Evolutionary conservation across 1,139 yeast genomes (phyloP).

Genomic region (Sugiyamaella pinicola): DNA sequence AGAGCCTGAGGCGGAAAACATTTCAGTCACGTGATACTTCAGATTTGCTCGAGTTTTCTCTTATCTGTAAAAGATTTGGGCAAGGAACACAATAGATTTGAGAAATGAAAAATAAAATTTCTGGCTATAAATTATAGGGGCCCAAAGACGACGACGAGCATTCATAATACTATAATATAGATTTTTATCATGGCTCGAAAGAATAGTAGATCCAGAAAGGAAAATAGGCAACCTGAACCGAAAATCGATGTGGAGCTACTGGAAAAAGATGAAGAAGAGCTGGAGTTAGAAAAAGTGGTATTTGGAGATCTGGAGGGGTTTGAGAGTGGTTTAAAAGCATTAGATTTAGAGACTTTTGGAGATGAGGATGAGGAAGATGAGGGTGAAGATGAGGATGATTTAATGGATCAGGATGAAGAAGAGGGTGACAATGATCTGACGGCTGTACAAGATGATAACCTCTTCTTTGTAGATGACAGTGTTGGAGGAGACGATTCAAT

Average conservation of each 20-base stretch:
- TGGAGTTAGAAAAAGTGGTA: constrained; percentile 75
- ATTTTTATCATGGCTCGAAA: constrained; percentile 11
- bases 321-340: constrained; percentile 61
- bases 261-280: constrained; percentile 82
- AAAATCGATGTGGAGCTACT: constrained; percentile 8
- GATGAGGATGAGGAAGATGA: constrained; percentile 49
- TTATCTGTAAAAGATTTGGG: neutral
- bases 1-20: too few relatives aligned
- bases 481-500: constrained; percentile 35
- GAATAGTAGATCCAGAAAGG: neutral
- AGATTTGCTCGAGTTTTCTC: too few relatives aligned
- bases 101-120: constrained; percentile 7
- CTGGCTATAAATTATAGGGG: neutral
- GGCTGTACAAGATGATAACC: constrained; percentile 41
- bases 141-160: too few relatives aligned
- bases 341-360: constrained; percentile 52
- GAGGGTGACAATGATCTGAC: constrained; percentile 36
- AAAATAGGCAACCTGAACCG: neutral
- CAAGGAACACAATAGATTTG: neutral
- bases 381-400: constrained; percentile 38
- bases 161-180: too few relatives aligned
- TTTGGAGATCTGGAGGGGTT: constrained; percentile 89
- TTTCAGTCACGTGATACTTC: neutral
- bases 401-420: constrained; percentile 30
- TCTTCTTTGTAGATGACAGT: constrained; percentile 40